Base-by-base conservation (phyloP, 805 yeast genomes). In the Kodamaea neixiangensis region DNA sequence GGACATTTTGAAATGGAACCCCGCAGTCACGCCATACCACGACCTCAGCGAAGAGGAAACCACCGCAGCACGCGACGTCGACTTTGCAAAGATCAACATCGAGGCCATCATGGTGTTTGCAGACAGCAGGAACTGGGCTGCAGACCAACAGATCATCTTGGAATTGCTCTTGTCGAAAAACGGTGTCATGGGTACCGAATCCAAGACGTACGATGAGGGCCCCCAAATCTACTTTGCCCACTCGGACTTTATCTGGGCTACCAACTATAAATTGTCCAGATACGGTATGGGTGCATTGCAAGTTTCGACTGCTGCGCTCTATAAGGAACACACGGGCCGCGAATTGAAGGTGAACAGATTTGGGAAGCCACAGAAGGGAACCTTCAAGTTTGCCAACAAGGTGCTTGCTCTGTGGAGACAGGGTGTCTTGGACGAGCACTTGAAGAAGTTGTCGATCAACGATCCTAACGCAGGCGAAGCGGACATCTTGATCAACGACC, bases 261-360 rank as follows among this genome's bases (percentile, higher is more conserved):
- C 97, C 3, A 87, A 89, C 68, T 89, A 87, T 65, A 82, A 81
- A 59, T 75, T 87, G 54, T 82, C 90, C 14, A 78, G 97, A 65
- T 89, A 90, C 64, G 97, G 97, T 54, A 91, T 90, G 96, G 97
- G 97, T 53, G 97, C 97, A 3, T 76, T 90, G 56, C 96, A 89
- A 67, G 91, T 88, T 37, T 86, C 96, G 17, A 83, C 89, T 62
- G 91, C 92, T 50, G 94, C 96, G 0, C 75, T 90, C 52, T 90
- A 83, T 70, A 80, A 85, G 65, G 96, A 89, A 61, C 90, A 86
- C 62, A 89, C 97, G 1, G 96, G 96, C 52, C 79, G 77, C 56
- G 92, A 87, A 58, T 76, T 90, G 59, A 82, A 83, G 62, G 92
- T 87, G 43, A 87, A 87, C 47, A 76, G 96, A 63, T 90, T 88